Conservation (phyloP, 371 early-diverging fungal genomes). For the Zancudomyces culisetae region DNA sequence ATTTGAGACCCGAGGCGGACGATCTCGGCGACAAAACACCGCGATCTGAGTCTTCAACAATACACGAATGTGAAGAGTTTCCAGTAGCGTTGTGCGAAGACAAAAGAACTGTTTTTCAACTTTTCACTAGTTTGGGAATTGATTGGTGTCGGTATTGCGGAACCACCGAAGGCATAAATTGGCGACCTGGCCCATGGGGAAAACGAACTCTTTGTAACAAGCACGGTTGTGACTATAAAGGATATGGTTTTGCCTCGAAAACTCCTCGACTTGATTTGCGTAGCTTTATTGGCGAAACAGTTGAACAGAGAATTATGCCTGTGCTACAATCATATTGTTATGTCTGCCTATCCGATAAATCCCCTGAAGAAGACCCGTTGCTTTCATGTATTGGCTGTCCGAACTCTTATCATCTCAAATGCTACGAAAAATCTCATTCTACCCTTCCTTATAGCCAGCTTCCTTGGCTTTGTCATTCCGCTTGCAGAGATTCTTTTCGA, state of each 20-base stretch:
- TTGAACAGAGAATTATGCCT: conserved; percentile 58
- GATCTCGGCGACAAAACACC: neutral
- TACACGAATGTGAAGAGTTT: neutral
- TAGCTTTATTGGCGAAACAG: conserved; percentile 46
- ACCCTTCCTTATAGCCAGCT: conserved; percentile 8
- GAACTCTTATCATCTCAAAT: conserved; percentile 58
- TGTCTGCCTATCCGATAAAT: conserved; percentile 52
- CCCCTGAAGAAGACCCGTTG: conserved; percentile 38
- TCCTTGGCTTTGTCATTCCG: conserved; percentile 24
- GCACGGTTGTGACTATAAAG: conserved; percentile 87
- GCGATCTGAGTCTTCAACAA: neutral
- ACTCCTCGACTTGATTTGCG: conserved; percentile 66
- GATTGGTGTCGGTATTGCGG: conserved; percentile 90
- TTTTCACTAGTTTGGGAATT: conserved; percentile 19
- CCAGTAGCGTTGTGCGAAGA: neutral
- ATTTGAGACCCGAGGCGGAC: neutral
- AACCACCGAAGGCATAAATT: conserved; percentile 77
- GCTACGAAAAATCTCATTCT: conserved; percentile 26
- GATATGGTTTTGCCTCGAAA: conserved; percentile 79
- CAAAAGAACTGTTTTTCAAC: conserved; percentile 20
- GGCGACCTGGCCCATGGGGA: conserved; percentile 89
- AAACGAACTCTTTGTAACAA: conserved; percentile 87
- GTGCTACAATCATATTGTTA: conserved; percentile 72
- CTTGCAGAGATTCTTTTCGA: conserved; percentile 38
- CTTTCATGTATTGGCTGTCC: conserved; percentile 75